Evolutionary conservation across 768 basidiomycete genomes (phyloP), one percentile per base, ranked within the genome.

Genomic region (Tylopilus cervinicoccineus): DNA sequence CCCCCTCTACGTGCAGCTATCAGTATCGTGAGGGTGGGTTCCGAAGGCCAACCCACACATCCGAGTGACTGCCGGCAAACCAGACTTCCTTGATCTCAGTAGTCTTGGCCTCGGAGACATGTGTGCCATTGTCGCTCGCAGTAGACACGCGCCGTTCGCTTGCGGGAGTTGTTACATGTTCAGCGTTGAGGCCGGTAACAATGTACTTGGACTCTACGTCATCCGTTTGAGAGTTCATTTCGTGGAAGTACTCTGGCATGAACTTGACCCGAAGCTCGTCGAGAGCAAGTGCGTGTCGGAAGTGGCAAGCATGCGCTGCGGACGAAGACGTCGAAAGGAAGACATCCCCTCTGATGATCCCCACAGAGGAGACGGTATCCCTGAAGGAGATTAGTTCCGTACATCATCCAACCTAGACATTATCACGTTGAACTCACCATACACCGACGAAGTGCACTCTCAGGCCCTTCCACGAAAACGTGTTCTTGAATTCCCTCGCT

Each of bases 51-150:
- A 46, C 57, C 11, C 22, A 70, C 72, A 50, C 58, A 53, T 73
- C 72, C 17, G 61, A 61, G 31, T 73, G 74, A 27, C 66, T 61
- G 2, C 73, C 81, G 1, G 80, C 68, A 59, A 86, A 85, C 83
- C 84, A 86, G 2, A 86, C 84, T 57, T 86, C 83, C 45, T 78
- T 71, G n/a, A 83, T 51, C 2, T 64, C 60, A n/a, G 50, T 19
- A 4, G 39, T 20, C 26, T 27, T 33, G 6, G 2, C 29, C 27
- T 28, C 39, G n/a, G 50, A 48, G 24, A 9, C 2, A 31, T 22
- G 5, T 6, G 42, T 45, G 17, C 16, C 29, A 10, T n/a, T 33
- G 20, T 50, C 48, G 22, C 41, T 44, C 7, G 9, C n/a, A 27
- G 17, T 31, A 7, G 55, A 34, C 23, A 9, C 13, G 5, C 24